Evolutionary conservation across 768 basidiomycete species (phyloP), one percentile per base, ranked within the genome.

Genomic region (Lentinula lateritia): DNA sequence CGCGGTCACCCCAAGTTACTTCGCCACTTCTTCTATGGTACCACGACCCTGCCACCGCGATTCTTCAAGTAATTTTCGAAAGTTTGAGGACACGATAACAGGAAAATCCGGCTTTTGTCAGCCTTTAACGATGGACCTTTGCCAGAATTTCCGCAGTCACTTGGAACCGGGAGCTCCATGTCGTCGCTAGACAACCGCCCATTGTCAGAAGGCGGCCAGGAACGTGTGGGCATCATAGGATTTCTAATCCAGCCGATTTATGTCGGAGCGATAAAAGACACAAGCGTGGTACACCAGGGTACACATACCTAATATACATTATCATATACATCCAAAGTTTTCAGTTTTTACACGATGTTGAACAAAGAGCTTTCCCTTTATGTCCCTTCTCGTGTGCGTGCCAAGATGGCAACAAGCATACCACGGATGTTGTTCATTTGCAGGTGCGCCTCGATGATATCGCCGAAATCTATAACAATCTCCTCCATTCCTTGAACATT

Each of bases 361-460:
- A 13, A 12, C 28, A 15, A 23, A 28, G 28, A 28, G 28, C 28
- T 28, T 45, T 45, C 46, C 6, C 38, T n/a, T 60, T 43, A 60
- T 36, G 12, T 16, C 32, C 50, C 48, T 43, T 53, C 65, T 58
- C 74, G 65, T 69, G 78, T 82, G 52, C 80, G 74, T 15, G 81
- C 79, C 8, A 91, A 71, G 10, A 90, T 75, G 2, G 84, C 82
- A 50, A 82, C 83, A 55, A 92, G 75, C 7, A 90, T 73, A 1
- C 87, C 87, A 46, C 84, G 79, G 0, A 83, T 83, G 69, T 92
- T 84, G 64, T 89, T 85, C 10, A 80, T 77, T 61, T 84, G 84
- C 0, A 90, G 75, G 70, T 87, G 83, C 6, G 80, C 77, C 50
- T 86, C 87, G 2, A 89, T 73, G 1, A 87, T 68, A 60, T 90